Conservation (phyloP, 768 basidiomycete species). For the Tephrocybe rancida region DNA sequence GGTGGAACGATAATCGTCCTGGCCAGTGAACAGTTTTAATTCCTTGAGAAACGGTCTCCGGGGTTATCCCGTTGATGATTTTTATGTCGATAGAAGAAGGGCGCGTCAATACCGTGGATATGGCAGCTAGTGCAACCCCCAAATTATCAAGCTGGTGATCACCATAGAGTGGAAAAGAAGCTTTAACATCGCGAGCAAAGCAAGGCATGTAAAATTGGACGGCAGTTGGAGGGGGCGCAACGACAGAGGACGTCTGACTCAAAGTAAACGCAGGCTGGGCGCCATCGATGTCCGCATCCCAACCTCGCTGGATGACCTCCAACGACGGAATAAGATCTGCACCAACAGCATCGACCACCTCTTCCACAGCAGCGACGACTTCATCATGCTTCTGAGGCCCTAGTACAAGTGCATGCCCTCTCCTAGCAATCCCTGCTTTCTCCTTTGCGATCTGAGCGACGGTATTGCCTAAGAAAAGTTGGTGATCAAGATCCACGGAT, state of each 20-base stretch:
- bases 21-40: constrained; percentile 70
- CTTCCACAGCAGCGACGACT: constrained; percentile 47
- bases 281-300: constrained; percentile 38
- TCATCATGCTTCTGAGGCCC: constrained; percentile 60
- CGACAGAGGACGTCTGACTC: constrained; percentile 26
- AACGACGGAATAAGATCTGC: constrained; percentile 41
- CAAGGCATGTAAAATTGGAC: constrained; percentile 45
- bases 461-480: constrained; percentile 82
- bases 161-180: constrained; percentile 71
- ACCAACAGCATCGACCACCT: constrained; percentile 41
- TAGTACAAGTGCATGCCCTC: constrained; percentile 62
- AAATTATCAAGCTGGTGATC: constrained; percentile 86
- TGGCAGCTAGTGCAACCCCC: constrained; percentile 62
- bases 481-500: constrained; percentile 91
- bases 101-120: constrained; percentile 57
- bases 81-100: constrained; percentile 28
- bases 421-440: constrained; percentile 81
- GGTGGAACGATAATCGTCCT: constrained; percentile 80
- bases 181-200: constrained; percentile 45
- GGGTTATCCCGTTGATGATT: constrained; percentile 42
- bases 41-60: constrained; percentile 56
- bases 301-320: constrained; percentile 35
- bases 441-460: constrained; percentile 74
- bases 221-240: constrained; percentile 39
- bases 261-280: constrained; percentile 18